A percentile compares a stretch with the other conserved stretches of the same genome.
Conservation (phyloP, 139 green algal species). For the Chlorella sp. region DNA sequence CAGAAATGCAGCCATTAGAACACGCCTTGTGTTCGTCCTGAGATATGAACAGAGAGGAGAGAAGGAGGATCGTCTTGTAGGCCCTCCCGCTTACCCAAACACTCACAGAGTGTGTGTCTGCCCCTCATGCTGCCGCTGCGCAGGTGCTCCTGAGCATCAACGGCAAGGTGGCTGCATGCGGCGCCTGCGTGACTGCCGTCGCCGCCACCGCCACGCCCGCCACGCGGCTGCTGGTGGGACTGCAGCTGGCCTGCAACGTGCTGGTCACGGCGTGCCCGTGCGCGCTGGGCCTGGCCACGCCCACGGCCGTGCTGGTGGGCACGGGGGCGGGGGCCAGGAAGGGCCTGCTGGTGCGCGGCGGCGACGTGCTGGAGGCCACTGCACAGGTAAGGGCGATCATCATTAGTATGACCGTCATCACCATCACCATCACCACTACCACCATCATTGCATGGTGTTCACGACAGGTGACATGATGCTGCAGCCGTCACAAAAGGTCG, state of each 20-base stretch:
- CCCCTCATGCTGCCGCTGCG: neutral
- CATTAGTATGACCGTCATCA: neutral
- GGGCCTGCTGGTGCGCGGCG: slow-evolving; percentile 81
- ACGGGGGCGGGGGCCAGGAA: slow-evolving; percentile 64
- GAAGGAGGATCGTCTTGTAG: too few species aligned
- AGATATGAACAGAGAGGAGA: too few species aligned
- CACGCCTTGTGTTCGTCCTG: too few species aligned
- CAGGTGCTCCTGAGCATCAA: slow-evolving; percentile 20
- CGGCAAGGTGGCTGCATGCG: neutral
- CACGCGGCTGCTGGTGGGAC: slow-evolving; percentile 39
- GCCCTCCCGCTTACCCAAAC: too few species aligned
- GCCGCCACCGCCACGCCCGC: slow-evolving; percentile 11
- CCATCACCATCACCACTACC: neutral
- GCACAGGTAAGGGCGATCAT: slow-evolving; percentile 20
- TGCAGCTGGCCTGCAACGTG: slow-evolving; percentile 87
- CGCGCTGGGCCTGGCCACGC: slow-evolving; percentile 86
- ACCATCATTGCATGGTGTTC: too few species aligned
- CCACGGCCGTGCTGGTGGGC: slow-evolving; percentile 88
- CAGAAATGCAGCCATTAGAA: too few species aligned
- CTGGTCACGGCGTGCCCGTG: slow-evolving; percentile 93
- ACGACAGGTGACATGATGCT: too few species aligned
- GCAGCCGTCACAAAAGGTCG: too few species aligned
- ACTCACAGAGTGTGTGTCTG: slow-evolving; percentile 9
- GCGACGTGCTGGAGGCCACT: slow-evolving; percentile 69
- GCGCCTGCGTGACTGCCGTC: slow-evolving; percentile 3